Percentiles rank a stretch among this genome's conserved stretches.
Conservation (phyloP, 2,329 filamentous ascomycete species). For the Colletotrichum tropicale region DNA sequence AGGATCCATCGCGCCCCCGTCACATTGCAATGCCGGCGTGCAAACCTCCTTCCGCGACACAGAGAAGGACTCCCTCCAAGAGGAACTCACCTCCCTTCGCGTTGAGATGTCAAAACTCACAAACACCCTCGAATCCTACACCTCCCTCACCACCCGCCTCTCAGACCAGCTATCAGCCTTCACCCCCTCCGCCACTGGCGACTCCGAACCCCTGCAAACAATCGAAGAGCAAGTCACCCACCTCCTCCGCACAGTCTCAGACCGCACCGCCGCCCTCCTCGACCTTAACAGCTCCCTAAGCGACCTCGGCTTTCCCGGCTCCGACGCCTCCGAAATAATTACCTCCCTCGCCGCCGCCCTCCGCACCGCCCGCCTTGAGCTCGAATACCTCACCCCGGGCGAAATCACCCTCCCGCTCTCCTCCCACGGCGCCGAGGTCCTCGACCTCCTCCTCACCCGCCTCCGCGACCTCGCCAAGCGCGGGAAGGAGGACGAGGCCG, state of each 20-base stretch:
- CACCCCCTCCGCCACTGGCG: neutral
- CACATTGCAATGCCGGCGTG: slow-evolving; percentile 37
- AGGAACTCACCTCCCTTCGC: slow-evolving; percentile 52
- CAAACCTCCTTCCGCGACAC: slow-evolving; percentile 48
- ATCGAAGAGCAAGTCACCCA: slow-evolving; percentile 48
- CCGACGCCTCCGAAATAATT: slow-evolving; percentile 53
- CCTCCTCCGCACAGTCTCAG: slow-evolving; percentile 50
- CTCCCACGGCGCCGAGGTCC: slow-evolving; percentile 57
- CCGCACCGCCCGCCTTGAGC: slow-evolving; percentile 61
- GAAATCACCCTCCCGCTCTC: slow-evolving; percentile 59
- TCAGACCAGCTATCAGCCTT: slow-evolving; percentile 38
- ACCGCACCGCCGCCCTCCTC: slow-evolving; percentile 51
- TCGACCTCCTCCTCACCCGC: slow-evolving; percentile 57
- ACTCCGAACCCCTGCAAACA: slow-evolving; percentile 4
- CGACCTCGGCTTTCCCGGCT: slow-evolving; percentile 55
- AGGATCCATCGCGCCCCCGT: slow-evolving; percentile 21
- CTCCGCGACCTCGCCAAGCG: slow-evolving; percentile 54
- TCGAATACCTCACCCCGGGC: slow-evolving; percentile 66
- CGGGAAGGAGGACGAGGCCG: slow-evolving; percentile 53
- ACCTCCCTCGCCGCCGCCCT: slow-evolving; percentile 52
- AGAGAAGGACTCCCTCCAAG: slow-evolving; percentile 45
- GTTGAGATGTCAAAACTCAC: slow-evolving; percentile 54
- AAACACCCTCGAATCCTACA: slow-evolving; percentile 51
- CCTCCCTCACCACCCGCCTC: slow-evolving; percentile 42
- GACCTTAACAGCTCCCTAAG: slow-evolving; percentile 50